Evolutionary conservation across 179 eudicot genomes (phyloP), one percentile per base, ranked within the genome.

Genomic region (Drosera spatulata): DNA sequence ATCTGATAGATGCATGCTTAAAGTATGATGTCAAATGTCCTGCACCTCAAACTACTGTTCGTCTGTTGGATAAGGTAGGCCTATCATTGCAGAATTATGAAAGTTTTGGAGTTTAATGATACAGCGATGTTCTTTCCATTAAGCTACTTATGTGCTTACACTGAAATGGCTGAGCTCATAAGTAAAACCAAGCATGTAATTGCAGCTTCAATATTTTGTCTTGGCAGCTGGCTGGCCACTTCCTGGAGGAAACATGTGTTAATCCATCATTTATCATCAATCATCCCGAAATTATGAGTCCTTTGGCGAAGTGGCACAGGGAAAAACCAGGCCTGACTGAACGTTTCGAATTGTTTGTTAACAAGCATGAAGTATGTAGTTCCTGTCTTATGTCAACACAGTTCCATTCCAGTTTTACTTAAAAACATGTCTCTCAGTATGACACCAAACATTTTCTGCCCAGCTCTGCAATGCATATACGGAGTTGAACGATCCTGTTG

Each of bases 381-480:
- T 62, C 37, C 43, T 50, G 13, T 14, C 12, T 58, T 41, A 12
- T 53, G 5, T 53, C 39, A 43, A 44, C 12, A 61, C 9, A 8
- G 33, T 60, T 44, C 39, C 22, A 51, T 2, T 37, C 14, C 33
- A 22, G 33, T 22, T 22, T 22, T 22, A 22, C 33, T 22, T 22
- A 22, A 22, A 22, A 22, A 22, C 33, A 22, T 22, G 33, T 22
- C 1, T 22, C 33, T 22, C 33, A 22, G 33, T 22, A 22, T 22
- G 46, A 13, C 39, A 58, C 7, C 42, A 43, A 49, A 22, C 57
- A 55, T 10, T 42, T 38, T 14, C 39, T 67, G 8, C 38, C 47
- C 85, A 93, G 99, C 73, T 93, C 55, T 90, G 97, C 75, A 86
- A 93, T 77, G 99, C 99, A 15, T 93, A 93, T 79, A 93, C 99